Percentiles rank a stretch among this genome's conserved stretches.
These are phyloP conservation scores for Boechera retrofracta DNA, from an alignment of 345 rosid species.

Conservation along the genomic window DNA sequence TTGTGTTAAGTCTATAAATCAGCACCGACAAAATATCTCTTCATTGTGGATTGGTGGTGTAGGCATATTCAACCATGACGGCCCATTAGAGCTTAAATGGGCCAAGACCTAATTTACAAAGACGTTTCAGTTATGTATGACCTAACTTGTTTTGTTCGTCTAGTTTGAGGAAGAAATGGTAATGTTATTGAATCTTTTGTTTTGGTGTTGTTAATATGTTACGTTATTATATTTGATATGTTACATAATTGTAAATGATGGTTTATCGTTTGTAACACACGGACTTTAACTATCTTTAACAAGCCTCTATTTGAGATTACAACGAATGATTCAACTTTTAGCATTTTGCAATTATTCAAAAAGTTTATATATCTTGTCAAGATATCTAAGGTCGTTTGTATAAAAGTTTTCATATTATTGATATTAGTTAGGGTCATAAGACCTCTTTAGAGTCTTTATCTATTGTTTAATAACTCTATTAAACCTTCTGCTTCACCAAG, in stretches of 20 bases:
- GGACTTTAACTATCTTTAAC: background rate
- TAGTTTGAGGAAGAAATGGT: background rate
- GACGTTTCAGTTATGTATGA: conserved; percentile 11
- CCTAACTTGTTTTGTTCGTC: background rate
- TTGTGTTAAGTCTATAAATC: background rate
- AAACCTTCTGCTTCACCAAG: background rate
- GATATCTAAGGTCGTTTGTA: conserved; percentile 1
- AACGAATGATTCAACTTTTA: background rate
- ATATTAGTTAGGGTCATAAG: background rate
- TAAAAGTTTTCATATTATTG: background rate
- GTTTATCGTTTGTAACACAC: background rate
- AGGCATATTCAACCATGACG: conserved; percentile 20
- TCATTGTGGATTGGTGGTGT: background rate
- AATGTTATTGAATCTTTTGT: background rate
- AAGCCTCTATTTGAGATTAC: background rate
- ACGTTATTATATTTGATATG: background rate
- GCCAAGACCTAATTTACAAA: conserved; percentile 31
- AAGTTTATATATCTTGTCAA: background rate
- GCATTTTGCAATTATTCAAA: background rate
- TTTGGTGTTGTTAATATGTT: background rate
- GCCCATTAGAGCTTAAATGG: conserved; percentile 30
- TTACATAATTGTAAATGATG: conserved; percentile 3
- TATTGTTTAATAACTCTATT: background rate
- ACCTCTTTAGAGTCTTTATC: background rate
- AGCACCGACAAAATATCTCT: conserved; percentile 21